Evolutionary conservation across 495 filamentous ascomycete genomes (phyloP).

Genomic region (Clavariopsis aquatica): DNA sequence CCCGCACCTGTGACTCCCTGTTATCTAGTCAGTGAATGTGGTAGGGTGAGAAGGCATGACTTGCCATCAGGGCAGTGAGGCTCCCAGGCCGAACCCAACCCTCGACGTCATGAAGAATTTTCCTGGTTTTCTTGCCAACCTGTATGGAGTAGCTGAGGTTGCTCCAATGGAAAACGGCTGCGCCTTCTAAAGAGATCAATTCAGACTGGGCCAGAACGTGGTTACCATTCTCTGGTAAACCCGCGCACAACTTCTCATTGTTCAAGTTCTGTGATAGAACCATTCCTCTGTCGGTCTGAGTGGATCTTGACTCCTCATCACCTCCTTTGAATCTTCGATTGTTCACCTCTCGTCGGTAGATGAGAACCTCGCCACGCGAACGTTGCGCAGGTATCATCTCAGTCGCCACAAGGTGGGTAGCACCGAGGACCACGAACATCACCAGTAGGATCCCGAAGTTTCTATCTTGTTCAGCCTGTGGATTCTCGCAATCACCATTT

Average conservation of each 20-base stretch:
- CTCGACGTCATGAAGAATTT: constrained; percentile 10
- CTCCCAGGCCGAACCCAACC: constrained; percentile 29
- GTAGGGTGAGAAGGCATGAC: too few relatives aligned
- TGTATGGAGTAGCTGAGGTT: constrained; percentile 19
- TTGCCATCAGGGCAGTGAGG: constrained; percentile 33
- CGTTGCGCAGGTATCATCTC: constrained; percentile 55
- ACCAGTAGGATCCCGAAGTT: constrained; percentile 23
- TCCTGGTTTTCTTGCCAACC: not conserved
- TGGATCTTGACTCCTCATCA: constrained; percentile 9
- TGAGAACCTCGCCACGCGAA: constrained; percentile 55
- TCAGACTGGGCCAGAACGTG: too few relatives aligned
- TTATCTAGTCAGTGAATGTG: constrained; percentile 8
- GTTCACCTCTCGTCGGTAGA: constrained; percentile 21
- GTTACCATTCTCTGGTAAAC: not conserved
- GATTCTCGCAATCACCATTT: not conserved
- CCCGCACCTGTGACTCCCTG: constrained; percentile 31
- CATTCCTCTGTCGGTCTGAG: not conserved
- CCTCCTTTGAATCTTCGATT: not conserved
- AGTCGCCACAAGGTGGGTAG: constrained; percentile 51
- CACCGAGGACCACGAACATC: constrained; percentile 10
- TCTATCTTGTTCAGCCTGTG: constrained; percentile 1
- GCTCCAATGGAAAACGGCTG: too few relatives aligned
- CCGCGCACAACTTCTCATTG: not conserved
- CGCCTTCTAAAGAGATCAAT: too few relatives aligned
- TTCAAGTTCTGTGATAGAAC: not conserved